A percentile compares a stretch with the other conserved stretches of the same genome.
Conservation (phyloP, 805 yeast genomes). For the Metschnikowia peoriensis region DNA sequence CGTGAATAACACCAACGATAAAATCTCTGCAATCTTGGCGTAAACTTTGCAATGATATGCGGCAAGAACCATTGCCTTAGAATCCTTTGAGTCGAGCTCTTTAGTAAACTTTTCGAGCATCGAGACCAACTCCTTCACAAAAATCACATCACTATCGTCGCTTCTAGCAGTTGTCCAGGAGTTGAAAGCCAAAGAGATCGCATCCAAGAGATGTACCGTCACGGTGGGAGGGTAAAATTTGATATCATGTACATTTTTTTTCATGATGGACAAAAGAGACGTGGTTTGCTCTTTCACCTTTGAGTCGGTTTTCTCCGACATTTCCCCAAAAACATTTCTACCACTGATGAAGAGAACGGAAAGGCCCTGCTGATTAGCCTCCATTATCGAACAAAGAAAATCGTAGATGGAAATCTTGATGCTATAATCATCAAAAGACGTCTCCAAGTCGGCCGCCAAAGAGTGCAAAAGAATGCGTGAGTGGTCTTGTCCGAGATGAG, state of each 20-base stretch:
- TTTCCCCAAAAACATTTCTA: conserved; percentile 44
- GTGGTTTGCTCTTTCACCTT: conserved; percentile 14
- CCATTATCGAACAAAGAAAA: conserved; percentile 66
- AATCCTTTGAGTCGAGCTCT: conserved; percentile 4
- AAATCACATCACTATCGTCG: conserved; percentile 47
- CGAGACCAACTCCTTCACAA: conserved; percentile 41
- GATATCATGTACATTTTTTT: conserved; percentile 51
- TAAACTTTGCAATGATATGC: conserved; percentile 58
- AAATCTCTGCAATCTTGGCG: conserved; percentile 70
- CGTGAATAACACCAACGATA: conserved; percentile 69
- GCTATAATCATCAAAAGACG: conserved; percentile 50
- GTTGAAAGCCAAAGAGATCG: conserved; percentile 71
- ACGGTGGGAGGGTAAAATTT: conserved; percentile 58
- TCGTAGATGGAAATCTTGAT: conserved; percentile 56
- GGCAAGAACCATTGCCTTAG: conserved; percentile 2
- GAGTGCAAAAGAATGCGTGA: conserved; percentile 60
- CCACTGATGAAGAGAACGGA: conserved; percentile 68
- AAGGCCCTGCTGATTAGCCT: conserved; percentile 75
- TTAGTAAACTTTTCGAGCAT: conserved; percentile 17
- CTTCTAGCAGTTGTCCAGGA: conserved; percentile 70
- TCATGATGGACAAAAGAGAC: conserved; percentile 56
- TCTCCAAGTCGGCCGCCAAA: conserved; percentile 58
- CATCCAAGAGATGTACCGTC: conserved; percentile 66
- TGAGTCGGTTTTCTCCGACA: conserved; percentile 18
- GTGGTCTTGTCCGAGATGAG: conserved; percentile 70